phyloP scores from a whole-genome alignment of 1,284 basidiomycete genomes.

The Fomitopsis betulina region DNA sequence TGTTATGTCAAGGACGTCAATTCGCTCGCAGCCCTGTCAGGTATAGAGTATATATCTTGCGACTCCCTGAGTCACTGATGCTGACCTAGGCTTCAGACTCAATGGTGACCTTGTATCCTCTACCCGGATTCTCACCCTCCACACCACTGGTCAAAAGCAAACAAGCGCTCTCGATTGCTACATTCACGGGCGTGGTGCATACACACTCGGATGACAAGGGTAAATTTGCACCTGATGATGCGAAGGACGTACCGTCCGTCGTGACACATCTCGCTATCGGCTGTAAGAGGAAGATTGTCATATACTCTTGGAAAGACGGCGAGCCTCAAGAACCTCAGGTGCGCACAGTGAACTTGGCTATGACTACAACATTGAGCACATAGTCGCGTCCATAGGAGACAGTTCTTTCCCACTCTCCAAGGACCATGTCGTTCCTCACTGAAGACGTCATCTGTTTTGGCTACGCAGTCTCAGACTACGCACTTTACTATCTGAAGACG shows the following conservation, averaged over 20 bases:
- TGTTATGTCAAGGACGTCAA: slow-evolving; percentile 81
- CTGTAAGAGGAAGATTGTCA: slow-evolving; percentile 78
- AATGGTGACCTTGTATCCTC: slow-evolving; percentile 57
- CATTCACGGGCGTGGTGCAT: slow-evolving; percentile 60
- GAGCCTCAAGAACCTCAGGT: slow-evolving; percentile 76
- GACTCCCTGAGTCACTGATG: background rate
- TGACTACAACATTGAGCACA: background rate
- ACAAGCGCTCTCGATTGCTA: slow-evolving; percentile 76
- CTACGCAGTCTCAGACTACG: slow-evolving; percentile 73
- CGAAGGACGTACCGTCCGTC: slow-evolving; percentile 49
- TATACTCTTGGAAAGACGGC: slow-evolving; percentile 87
- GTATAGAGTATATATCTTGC: slow-evolving; percentile 16
- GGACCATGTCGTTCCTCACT: slow-evolving; percentile 67
- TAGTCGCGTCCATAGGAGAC: slow-evolving; percentile 56
- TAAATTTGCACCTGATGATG: slow-evolving; percentile 18
- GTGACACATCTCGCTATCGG: slow-evolving; percentile 83
- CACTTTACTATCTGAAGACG: slow-evolving; percentile 63
- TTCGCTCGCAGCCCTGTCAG: slow-evolving; percentile 80
- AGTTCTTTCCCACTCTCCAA: slow-evolving; percentile 79
- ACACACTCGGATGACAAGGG: slow-evolving; percentile 19
- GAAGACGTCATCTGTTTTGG: slow-evolving; percentile 66
- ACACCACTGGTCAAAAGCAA: slow-evolving; percentile 72
- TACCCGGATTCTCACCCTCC: slow-evolving; percentile 63
- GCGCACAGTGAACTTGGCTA: slow-evolving; percentile 4
- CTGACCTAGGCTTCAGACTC: slow-evolving; percentile 43